These are phyloP conservation scores for Aspergillus panamensis DNA, from an alignment of 495 filamentous ascomycete genomes.

Conservation along the genomic window DNA sequence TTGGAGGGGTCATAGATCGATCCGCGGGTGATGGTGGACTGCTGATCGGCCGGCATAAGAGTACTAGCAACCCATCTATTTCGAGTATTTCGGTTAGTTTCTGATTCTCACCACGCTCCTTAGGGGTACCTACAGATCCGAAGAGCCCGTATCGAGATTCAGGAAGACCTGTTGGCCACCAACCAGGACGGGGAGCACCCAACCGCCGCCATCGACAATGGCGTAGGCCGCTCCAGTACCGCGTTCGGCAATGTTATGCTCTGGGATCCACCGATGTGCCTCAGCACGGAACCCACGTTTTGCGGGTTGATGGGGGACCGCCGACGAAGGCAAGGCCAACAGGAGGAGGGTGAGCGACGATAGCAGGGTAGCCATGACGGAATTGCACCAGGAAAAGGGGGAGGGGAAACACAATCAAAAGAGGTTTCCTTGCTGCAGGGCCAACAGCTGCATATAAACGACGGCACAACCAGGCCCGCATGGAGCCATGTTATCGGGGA, in stretches of 20 bases:
- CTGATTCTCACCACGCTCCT: too few relatives aligned
- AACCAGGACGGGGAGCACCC: conserved; percentile 12
- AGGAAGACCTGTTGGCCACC: conserved; percentile 14
- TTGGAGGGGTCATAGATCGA: conserved; percentile 8
- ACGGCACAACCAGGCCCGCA: too few relatives aligned
- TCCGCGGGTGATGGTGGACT: conserved; percentile 10
- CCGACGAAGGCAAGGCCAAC: too few relatives aligned
- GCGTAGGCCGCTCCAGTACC: conserved; percentile 10
- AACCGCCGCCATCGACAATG: conserved; percentile 8
- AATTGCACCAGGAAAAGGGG: too few relatives aligned
- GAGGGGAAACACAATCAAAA: too few relatives aligned
- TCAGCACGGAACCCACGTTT: conserved; percentile 7
- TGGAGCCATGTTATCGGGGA: too few relatives aligned
- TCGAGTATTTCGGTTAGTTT: not conserved
- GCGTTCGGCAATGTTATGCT: conserved; percentile 1
- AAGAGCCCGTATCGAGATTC: conserved; percentile 13
- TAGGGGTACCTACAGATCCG: conserved; percentile 4
- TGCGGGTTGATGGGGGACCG: not conserved
- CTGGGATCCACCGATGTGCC: conserved; percentile 6
- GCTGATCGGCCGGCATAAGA: conserved; percentile 10
- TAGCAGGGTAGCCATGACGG: too few relatives aligned
- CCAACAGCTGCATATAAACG: too few relatives aligned
- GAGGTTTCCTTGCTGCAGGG: too few relatives aligned
- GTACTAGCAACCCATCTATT: conserved; percentile 11
- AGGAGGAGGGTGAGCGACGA: too few relatives aligned